Conservation (phyloP, 1,284 basidiomycete species). For the Fomitopsis pinicola region DNA sequence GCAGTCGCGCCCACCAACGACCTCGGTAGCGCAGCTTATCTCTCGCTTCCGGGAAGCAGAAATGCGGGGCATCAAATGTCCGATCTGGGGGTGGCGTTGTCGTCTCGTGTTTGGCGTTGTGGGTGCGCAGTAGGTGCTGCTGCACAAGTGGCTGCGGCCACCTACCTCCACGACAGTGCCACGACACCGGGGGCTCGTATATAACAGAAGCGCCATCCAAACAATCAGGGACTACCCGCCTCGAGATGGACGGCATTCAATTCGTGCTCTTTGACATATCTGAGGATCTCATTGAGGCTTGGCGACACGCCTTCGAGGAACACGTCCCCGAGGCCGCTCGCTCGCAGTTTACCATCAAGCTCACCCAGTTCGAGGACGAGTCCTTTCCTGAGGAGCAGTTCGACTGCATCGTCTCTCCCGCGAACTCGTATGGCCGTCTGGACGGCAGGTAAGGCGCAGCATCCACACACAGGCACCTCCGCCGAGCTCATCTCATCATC, state of each 20-base stretch:
- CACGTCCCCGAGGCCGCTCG: constrained; percentile 5
- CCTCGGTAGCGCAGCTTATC: neutral
- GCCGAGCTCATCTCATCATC: neutral
- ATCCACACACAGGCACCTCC: neutral
- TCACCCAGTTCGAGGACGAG: neutral
- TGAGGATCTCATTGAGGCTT: constrained; percentile 6
- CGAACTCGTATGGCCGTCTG: constrained; percentile 21
- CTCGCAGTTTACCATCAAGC: neutral
- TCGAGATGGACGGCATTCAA: neutral
- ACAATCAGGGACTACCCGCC: neutral
- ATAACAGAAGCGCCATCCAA: neutral
- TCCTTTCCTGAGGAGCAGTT: constrained; percentile 5
- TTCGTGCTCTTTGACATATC: constrained; percentile 5
- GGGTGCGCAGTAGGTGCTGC: neutral
- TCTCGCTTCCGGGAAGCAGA: neutral
- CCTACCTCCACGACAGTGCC: neutral
- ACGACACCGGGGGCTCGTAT: neutral
- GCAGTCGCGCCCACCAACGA: too few relatives aligned
- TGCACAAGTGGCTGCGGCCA: neutral
- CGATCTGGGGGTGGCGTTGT: neutral
- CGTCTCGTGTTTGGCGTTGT: neutral
- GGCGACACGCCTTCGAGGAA: constrained; percentile 4
- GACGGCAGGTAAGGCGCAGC: constrained; percentile 16
- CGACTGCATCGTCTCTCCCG: constrained; percentile 24
- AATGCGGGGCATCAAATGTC: neutral